Evolutionary conservation across 495 filamentous ascomycete genomes (phyloP), one percentile per base, ranked within the genome.

Genomic region (Aspergillus carlsbadensis): DNA sequence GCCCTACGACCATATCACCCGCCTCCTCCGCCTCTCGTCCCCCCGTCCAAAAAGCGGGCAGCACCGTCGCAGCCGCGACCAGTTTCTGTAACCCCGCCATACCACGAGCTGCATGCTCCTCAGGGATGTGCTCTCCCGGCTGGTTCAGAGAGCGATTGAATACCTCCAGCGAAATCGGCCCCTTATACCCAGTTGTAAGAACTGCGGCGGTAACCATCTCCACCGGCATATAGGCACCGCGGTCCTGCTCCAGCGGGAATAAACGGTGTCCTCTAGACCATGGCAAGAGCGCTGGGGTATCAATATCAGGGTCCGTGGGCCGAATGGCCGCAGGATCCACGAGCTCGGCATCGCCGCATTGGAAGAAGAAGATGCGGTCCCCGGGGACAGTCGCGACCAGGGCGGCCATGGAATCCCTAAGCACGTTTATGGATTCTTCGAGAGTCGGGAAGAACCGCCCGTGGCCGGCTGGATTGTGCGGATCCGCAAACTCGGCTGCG

Each of bases 301-400:
- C 42, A 0, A 56, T 64, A 11, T 36, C 42, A 0, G 59, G 64
- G 17, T 72, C 61, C 6, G 56, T 58, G 5, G 65, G 63, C 24
- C 57, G 60, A 20, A 70, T 65, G 1, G 80, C 59, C 2, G 78
- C 76, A 2, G 73, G 69, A 15, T 77, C 70, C 50, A 80, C 66
- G 52, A 72, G 73, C 53, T 87, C 85, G 0, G 85, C 87, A 65
- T 89, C 87, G 3, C 75, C 81, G 46, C 87, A 84, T 65, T 89
- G 86, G n/a, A 87, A 70, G n/a, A 89, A 76, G 60, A 80, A 88
- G 48, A 89, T 88, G 54, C 85, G 85, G 31, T 86, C 83, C 0
- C 75, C 73, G 2, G 84, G 82, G 1, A 89, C 70, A 0, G 80
- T 82, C 3, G 53, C 61, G 1, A 66, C 72, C 10, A 89, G 75